Evolutionary conservation across 129 eudicot species (phyloP), one percentile per base, ranked within the genome.

Genomic region (Scalesia atractyloides): DNA sequence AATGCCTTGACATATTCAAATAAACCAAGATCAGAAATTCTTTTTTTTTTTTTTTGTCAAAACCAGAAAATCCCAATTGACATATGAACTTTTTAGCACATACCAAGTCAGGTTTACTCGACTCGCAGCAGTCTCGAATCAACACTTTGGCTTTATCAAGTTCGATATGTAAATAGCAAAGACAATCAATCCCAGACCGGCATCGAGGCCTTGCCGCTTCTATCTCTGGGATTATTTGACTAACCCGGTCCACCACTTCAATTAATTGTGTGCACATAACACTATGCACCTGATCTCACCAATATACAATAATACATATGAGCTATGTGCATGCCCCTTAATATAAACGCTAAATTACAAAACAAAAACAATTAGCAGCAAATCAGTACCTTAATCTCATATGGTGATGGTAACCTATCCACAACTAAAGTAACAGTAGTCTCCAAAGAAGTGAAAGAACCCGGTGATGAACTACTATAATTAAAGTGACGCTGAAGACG

Each of bases 91-190:
- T 39, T 15, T 50, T 10, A 4, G 41, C 18, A 60, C 89, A 30
- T 84, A 92, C 96, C 98, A 87, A 71, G 74, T 92, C 89, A 68
- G 87, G 91, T 76, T 78, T 86, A 84, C 97, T 90, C 22, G 95
- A 90, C 58, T 85, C 86, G n/a, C 87, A 57, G 79, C 98, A 92
- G 16, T 89, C 73, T 64, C 73, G 84, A 69, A 85, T 61, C 66
- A 85, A 73, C 74, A 12, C 48, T 63, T 79, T 87, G 61, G 96
- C 87, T 69, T 80, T 85, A 36, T 65, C 81, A 36, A 89, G 74
- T 6, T 84, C 86, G 15, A 4, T 50, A 19, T 12, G 81, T 66
- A 92, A 78, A 81, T 20, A 53, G 72, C 83, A 73, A 80, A 92
- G 91, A 19, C 90, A 81, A 22, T 89, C 69, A 43, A 87, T 63